phyloP scores from a whole-genome alignment of 2,329 filamentous ascomycete genomes.

The Periconia sp. region DNA sequence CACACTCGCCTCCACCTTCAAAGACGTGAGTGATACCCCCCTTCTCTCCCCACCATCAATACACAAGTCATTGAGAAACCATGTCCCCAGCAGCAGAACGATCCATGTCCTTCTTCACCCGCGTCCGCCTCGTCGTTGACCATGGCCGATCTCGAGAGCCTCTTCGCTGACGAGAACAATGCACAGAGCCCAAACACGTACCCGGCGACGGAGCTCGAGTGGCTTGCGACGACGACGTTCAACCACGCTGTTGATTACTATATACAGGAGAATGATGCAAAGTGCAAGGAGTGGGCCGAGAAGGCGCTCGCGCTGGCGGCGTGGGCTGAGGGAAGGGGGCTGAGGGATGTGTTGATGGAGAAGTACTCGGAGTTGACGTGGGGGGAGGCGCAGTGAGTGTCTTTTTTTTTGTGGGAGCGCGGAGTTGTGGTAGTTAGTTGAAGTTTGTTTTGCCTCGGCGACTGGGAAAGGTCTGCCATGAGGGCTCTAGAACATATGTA shows the following conservation, averaged over 20 bases:
- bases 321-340: conserved; percentile 56
- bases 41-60: background rate
- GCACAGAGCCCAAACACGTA: conserved; percentile 52
- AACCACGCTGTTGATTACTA: conserved; percentile 71
- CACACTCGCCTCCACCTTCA: conserved; percentile 27
- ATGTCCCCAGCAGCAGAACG: conserved; percentile 4
- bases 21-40: conserved; percentile 25
- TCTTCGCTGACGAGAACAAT: conserved; percentile 21
- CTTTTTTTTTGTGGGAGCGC: too few relatives aligned
- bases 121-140: conserved; percentile 16
- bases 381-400: conserved; percentile 1
- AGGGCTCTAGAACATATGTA: too few relatives aligned
- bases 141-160: background rate
- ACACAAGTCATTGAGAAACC: conserved; percentile 2
- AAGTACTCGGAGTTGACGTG: conserved; percentile 58
- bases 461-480: too few relatives aligned
- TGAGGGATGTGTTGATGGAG: conserved; percentile 35
- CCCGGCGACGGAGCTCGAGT: conserved; percentile 70
- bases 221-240: conserved; percentile 63
- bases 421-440: too few relatives aligned
- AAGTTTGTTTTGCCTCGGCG: too few relatives aligned
- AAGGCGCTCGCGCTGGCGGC: conserved; percentile 65
- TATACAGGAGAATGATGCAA: conserved; percentile 55
- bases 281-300: conserved; percentile 63
- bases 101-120: conserved; percentile 13